Evolutionary conservation across 495 filamentous ascomycete genomes (phyloP).

Genomic region (Bacidia rubella): DNA sequence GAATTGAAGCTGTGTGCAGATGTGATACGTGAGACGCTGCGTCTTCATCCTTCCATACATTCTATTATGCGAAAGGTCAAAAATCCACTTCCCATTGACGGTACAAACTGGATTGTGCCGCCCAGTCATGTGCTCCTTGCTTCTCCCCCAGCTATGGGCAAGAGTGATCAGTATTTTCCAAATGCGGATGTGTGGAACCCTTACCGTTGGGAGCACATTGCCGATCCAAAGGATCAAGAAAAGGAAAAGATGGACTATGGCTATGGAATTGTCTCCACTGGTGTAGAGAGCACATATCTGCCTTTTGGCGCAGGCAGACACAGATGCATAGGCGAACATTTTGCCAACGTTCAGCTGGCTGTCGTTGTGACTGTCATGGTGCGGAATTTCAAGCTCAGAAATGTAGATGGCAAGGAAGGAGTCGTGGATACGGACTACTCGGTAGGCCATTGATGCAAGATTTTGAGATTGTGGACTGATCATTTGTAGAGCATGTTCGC

Average conservation of each 20-base stretch:
- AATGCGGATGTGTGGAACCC: conserved; percentile 75
- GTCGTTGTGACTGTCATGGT: conserved; percentile 65
- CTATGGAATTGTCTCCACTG: conserved; percentile 81
- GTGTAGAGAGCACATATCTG: conserved; percentile 77
- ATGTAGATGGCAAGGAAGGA: conserved; percentile 49
- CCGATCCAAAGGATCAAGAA: conserved; percentile 35
- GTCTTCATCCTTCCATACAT: conserved; percentile 73
- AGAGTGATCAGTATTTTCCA: conserved; percentile 62
- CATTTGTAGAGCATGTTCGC: conserved; percentile 28
- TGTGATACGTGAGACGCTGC: conserved; percentile 68
- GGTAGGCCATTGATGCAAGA: conserved; percentile 29
- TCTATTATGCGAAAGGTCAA: conserved; percentile 79
- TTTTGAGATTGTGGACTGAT: neutral
- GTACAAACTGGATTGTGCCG: conserved; percentile 67
- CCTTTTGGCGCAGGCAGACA: conserved; percentile 92
- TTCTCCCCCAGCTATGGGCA: conserved; percentile 66
- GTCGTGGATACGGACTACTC: conserved; percentile 79
- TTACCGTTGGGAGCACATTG: conserved; percentile 59
- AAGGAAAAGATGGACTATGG: conserved; percentile 83
- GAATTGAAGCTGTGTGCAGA: conserved; percentile 54
- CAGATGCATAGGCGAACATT: conserved; percentile 93
- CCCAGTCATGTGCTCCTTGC: conserved; percentile 66
- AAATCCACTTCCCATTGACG: conserved; percentile 60
- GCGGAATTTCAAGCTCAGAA: conserved; percentile 60
- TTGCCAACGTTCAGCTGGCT: conserved; percentile 86